phyloP scores from a whole-genome alignment of 1,284 basidiomycete species.

The Pseudozyma pruni region DNA sequence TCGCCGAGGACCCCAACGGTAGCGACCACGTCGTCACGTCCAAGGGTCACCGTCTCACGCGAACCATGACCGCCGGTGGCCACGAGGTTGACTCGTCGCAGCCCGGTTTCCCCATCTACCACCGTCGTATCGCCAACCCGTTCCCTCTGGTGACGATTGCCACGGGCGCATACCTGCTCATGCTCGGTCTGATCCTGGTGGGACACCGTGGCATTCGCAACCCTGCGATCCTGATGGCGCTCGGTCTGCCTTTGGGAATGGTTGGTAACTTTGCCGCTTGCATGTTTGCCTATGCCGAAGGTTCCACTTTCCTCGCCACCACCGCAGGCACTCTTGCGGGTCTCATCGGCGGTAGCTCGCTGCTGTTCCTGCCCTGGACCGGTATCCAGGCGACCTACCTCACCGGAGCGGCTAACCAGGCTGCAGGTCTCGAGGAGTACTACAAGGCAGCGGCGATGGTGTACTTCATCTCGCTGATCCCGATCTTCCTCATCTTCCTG shows the following conservation, averaged over 20 bases:
- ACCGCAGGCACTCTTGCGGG: slow-evolving; percentile 39
- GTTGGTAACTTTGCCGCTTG: slow-evolving; percentile 51
- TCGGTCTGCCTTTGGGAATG: slow-evolving; percentile 50
- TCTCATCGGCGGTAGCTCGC: slow-evolving; percentile 30
- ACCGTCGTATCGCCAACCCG: slow-evolving; percentile 52
- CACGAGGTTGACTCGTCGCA: slow-evolving; percentile 45
- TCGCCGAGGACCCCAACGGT: slow-evolving; percentile 45
- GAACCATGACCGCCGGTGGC: slow-evolving; percentile 35
- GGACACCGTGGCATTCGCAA: slow-evolving; percentile 27
- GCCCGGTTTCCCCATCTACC: slow-evolving; percentile 51
- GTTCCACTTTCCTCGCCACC: slow-evolving; percentile 53
- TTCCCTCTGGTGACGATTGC: slow-evolving; percentile 48
- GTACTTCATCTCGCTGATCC: slow-evolving; percentile 49
- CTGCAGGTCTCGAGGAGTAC: slow-evolving; percentile 16
- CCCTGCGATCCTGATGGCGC: slow-evolving; percentile 30
- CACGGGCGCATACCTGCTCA: slow-evolving; percentile 44
- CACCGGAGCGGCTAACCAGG: slow-evolving; percentile 15
- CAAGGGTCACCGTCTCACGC: slow-evolving; percentile 33
- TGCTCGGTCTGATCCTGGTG: slow-evolving; percentile 38
- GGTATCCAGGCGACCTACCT: slow-evolving; percentile 50
- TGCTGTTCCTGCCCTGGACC: slow-evolving; percentile 58
- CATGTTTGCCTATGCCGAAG: slow-evolving; percentile 54
- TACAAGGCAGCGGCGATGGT: slow-evolving; percentile 39
- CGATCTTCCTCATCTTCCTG: slow-evolving; percentile 51
- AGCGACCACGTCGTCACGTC: slow-evolving; percentile 38